phyloP scores from a whole-genome alignment of 192 early-diverging fungal species.

The Nowakowskiella sp. region DNA sequence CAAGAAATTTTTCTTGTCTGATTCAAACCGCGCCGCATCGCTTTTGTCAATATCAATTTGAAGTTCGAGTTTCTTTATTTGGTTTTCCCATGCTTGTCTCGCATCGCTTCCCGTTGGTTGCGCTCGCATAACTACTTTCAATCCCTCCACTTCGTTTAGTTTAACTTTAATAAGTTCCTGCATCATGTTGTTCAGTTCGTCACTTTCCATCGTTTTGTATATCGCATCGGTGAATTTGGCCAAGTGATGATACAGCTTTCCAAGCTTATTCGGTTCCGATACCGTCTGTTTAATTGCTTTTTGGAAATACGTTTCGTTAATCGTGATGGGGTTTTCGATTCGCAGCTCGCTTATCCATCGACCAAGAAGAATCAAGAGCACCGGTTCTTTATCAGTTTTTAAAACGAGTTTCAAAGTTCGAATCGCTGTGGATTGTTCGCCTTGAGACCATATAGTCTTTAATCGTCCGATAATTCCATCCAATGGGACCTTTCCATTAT shows the following conservation, averaged over 20 bases:
- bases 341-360: constrained; percentile 27
- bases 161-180: constrained; percentile 24
- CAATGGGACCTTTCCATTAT: neutral
- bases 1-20: constrained; percentile 24
- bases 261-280: neutral
- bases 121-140: constrained; percentile 16
- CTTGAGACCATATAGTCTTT: constrained; percentile 30
- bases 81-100: constrained; percentile 9
- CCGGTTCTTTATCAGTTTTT: constrained; percentile 4
- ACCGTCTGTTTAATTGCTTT: constrained; percentile 6
- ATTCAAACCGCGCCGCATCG: constrained; percentile 19
- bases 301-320: constrained; percentile 24
- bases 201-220: constrained; percentile 19
- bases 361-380: constrained; percentile 24
- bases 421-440: constrained; percentile 21
- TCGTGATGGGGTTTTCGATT: constrained; percentile 17
- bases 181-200: constrained; percentile 26
- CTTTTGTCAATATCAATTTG: constrained; percentile 34
- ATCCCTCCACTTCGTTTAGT: constrained; percentile 17
- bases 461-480: neutral
- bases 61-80: constrained; percentile 16
- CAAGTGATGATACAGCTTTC: constrained; percentile 24
- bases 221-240: constrained; percentile 37
- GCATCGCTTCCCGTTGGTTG: constrained; percentile 2
- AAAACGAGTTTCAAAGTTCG: constrained; percentile 19